A percentile compares a stretch with the other conserved stretches of the same genome.
Conservation (phyloP, 2,329 filamentous ascomycete genomes). For the Ophiostoma populinum region DNA sequence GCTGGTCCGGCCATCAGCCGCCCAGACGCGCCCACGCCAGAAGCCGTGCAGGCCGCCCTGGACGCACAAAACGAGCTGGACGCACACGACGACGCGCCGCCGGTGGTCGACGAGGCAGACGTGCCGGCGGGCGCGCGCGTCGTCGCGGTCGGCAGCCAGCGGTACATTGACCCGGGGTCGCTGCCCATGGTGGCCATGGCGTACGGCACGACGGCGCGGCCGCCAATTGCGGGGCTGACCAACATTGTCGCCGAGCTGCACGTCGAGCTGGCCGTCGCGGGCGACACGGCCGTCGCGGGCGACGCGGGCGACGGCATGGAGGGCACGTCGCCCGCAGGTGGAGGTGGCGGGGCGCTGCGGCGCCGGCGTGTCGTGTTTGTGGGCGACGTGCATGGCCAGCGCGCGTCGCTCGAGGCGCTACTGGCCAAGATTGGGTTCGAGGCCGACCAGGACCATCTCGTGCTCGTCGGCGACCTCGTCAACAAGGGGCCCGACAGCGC, state of each 20-base stretch:
- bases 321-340: slow-evolving; percentile 14
- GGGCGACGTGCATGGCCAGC: slow-evolving; percentile 87
- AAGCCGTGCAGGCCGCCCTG: no score
- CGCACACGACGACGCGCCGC: not conserved
- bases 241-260: slow-evolving; percentile 17
- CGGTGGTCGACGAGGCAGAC: not conserved
- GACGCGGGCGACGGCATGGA: slow-evolving; percentile 11
- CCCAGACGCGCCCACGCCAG: not conserved
- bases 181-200: slow-evolving; percentile 7
- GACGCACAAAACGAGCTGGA: not conserved
- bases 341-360: slow-evolving; percentile 14
- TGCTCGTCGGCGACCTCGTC: slow-evolving; percentile 65
- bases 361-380: slow-evolving; percentile 55
- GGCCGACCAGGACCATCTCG: slow-evolving; percentile 46
- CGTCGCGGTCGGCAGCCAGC: not conserved
- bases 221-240: slow-evolving; percentile 18
- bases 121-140: not conserved
- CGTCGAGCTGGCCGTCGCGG: slow-evolving; percentile 14
- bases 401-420: slow-evolving; percentile 44
- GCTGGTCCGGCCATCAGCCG: no score
- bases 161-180: not conserved
- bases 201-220: slow-evolving; percentile 23
- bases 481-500: slow-evolving; percentile 73
- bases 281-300: no score
- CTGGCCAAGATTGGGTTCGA: slow-evolving; percentile 51